Conservation (phyloP, 1,284 basidiomycete species). For the Porogramme epimiltina region DNA sequence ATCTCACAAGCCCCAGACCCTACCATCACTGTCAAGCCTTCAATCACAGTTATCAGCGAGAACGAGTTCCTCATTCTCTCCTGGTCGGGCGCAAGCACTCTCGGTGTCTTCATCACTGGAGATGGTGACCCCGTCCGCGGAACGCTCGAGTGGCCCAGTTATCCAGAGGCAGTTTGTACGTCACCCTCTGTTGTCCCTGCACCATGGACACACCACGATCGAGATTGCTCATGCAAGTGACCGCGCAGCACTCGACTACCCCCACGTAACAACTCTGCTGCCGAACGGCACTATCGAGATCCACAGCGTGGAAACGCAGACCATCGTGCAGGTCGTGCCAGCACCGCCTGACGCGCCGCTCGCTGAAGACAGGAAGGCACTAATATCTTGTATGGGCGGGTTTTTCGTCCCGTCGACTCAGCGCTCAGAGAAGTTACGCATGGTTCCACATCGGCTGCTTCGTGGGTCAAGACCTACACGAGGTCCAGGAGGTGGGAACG, state of each 20-base stretch:
- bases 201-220: background rate
- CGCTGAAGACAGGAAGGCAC: conserved; percentile 24
- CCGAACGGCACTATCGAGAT: conserved; percentile 80
- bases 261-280: conserved; percentile 77
- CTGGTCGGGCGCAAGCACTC: conserved; percentile 73
- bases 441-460: conserved; percentile 22
- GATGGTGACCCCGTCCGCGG: conserved; percentile 88
- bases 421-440: conserved; percentile 54
- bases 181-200: conserved; percentile 15
- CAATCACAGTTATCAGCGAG: conserved; percentile 72
- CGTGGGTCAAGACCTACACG: conserved; percentile 1
- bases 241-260: conserved; percentile 74
- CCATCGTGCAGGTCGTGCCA: conserved; percentile 70
- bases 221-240: too few relatives aligned
- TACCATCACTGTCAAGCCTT: conserved; percentile 57
- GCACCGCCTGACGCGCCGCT: conserved; percentile 42
- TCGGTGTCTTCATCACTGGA: conserved; percentile 84
- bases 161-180: conserved; percentile 80
- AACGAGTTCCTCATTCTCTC: conserved; percentile 82
- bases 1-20: conserved; percentile 65
- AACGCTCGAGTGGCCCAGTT: conserved; percentile 81
- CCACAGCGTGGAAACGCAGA: conserved; percentile 78
- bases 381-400: conserved; percentile 52
- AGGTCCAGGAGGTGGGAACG: background rate
- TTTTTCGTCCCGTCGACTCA: conserved; percentile 66